Evolutionary conservation across 2,329 filamentous ascomycete species (phyloP), one percentile per base, ranked within the genome.

Genomic region (Podosphaera fusca): DNA sequence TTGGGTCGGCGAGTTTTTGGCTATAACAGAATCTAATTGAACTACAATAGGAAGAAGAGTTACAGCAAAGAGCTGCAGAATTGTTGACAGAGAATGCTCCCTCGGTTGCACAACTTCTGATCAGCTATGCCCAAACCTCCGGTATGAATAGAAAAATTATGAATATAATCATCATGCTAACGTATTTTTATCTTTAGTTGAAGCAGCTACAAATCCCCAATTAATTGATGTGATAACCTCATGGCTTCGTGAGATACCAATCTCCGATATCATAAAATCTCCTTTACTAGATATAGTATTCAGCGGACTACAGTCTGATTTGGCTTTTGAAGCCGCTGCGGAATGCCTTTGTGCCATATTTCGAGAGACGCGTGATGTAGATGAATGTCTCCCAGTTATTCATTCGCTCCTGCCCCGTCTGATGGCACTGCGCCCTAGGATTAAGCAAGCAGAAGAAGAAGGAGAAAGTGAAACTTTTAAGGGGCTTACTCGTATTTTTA

Each of bases 151-250:
- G 14, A 34, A 51, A 42, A 12, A 2, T 35, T 40, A 35, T 29
- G 10, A 14, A 30, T 38, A 45, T 6, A 45, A 33, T 33, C 8
- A 3, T 12, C 2, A 36, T 29, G 56, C 56, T 57, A 55, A 58
- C 31, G 1, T 65, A 54, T 59, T 45, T 12, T 12, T 36, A 49
- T 30, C 59, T 33, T 62, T 65, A 88, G 87, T 77, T 55, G 73
- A 80, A 53, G 88, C 90, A 31, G 79, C 87, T 7, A 84, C 82
- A 60, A 95, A 95, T 66, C 89, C 90, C 2, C 85, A 89, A 65
- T 77, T 98, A 53, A 81, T 96, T 68, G 87, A 95, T 65, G 96
- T 92, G 68, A 88, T 96, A 64, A 94, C 88, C 36, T 95, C 92
- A 2, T 98, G 92, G 92, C 78, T 96, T 63, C 81, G 88, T 63